Base-by-base conservation (phyloP, 139 green algal genomes). In the Haematococcus lacustris region DNA sequence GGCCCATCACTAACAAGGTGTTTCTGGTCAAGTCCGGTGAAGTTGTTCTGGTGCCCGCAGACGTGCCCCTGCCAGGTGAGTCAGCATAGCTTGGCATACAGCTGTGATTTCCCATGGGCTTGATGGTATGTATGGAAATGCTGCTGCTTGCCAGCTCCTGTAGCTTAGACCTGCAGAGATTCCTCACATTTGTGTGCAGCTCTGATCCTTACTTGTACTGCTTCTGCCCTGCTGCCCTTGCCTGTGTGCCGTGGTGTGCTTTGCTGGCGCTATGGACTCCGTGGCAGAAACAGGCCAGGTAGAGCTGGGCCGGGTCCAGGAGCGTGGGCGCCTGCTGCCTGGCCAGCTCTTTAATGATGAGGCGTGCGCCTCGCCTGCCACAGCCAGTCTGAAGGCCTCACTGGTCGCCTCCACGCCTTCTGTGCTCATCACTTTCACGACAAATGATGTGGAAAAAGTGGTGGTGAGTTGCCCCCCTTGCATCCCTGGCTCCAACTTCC, bases 11-110 rank as follows among this genome's bases (percentile, higher is more conserved):
- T 2, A 82, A 80, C 51, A 71, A 73, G 21, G 76, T 88, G 59
- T 85, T 82, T 68, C 71, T 88, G 7, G 74, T 88, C 1, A 82
- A 78, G 73, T 60, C 13, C 7, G 82, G 82, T 9, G 82, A 88
- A 65, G 76, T 83, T 37, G 63, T 83, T 67, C 66, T 83, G 63
- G 71, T 88, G 57, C 62, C 82, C 9, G 68, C 74, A 0, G 73
- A 77, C 43, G 53, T 82, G 57, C 68, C 66, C 25, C 62, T 88
- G 28, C 66, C 76, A 61, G 66, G 71, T 77, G 35, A 50, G 70
- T 33, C 25, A 30, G 47, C 21, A 21, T 57, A 21, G 47, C 47
- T 57, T n/a, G n/a, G n/a, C n/a, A n/a, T n/a, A n/a, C n/a, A n/a
- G n/a, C n/a, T n/a, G n/a, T n/a, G n/a, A n/a, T n/a, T n/a, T n/a